These are phyloP conservation scores for grape (Vitis vinifera) DNA, from an alignment of 164 flowering plant species.

Conservation along the genomic window ASM3070453v1 NC_081816.1:8655501-8656000, in stretches of 20 bases:
- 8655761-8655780: too few species aligned
- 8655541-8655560: slow-evolving; percentile 6
- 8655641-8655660: not conserved
- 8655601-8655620: not conserved
- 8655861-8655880: not conserved
- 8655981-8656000: slow-evolving; percentile 99
- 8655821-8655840: too few species aligned
- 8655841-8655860: not conserved
- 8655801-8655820: too few species aligned
- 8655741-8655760: too few species aligned
- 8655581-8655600: not conserved
- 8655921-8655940: too few species aligned
- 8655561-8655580: not conserved
- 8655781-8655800: too few species aligned
- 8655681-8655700: too few species aligned
- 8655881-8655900: not conserved
- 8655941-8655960: not conserved
- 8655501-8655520: slow-evolving; percentile 95
- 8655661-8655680: too few species aligned
- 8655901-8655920: too few species aligned
- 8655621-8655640: not conserved
- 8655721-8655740: too few species aligned
- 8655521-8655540: slow-evolving; percentile 93
- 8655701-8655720: too few species aligned
- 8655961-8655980: slow-evolving; percentile 85